These are phyloP conservation scores for Diaporthe sp. DNA, from an alignment of 2,329 filamentous ascomycete species.

Conservation along the genomic window DNA sequence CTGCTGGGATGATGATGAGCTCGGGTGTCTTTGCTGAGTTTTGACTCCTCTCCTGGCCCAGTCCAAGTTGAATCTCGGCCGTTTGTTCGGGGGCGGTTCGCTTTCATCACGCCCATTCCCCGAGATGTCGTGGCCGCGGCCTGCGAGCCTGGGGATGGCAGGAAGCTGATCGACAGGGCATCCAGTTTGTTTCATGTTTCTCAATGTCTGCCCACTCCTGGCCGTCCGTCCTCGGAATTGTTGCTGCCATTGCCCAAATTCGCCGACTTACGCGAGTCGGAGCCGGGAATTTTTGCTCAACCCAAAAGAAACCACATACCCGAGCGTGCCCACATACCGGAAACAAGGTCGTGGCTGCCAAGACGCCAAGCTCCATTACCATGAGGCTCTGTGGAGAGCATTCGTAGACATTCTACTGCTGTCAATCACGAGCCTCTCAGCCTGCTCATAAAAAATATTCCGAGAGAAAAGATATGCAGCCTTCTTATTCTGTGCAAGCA, in stretches of 20 bases:
- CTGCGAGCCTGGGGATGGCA: background rate
- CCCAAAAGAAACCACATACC: conserved; percentile 2
- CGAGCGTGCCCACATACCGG: conserved; percentile 7
- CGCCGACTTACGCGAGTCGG: conserved; percentile 13
- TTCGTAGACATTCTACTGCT: background rate
- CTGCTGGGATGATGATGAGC: background rate
- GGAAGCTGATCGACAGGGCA: background rate
- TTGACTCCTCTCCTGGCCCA: background rate
- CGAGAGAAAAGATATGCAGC: background rate
- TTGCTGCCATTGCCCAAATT: background rate
- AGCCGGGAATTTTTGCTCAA: conserved; percentile 16
- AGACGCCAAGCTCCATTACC: background rate
- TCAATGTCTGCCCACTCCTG: background rate
- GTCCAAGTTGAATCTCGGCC: no score
- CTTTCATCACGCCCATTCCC: background rate
- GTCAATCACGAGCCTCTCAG: background rate
- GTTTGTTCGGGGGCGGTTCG: background rate
- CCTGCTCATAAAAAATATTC: background rate
- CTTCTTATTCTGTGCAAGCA: no score
- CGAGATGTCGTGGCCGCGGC: background rate
- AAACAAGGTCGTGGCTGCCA: background rate
- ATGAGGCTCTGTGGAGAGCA: background rate
- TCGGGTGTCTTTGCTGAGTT: background rate
- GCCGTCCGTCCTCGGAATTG: background rate
- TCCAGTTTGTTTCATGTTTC: conserved; percentile 6